Evolutionary conservation across 2,329 filamentous ascomycete genomes (phyloP).

Genomic region (Fusarium phyllophilum): DNA sequence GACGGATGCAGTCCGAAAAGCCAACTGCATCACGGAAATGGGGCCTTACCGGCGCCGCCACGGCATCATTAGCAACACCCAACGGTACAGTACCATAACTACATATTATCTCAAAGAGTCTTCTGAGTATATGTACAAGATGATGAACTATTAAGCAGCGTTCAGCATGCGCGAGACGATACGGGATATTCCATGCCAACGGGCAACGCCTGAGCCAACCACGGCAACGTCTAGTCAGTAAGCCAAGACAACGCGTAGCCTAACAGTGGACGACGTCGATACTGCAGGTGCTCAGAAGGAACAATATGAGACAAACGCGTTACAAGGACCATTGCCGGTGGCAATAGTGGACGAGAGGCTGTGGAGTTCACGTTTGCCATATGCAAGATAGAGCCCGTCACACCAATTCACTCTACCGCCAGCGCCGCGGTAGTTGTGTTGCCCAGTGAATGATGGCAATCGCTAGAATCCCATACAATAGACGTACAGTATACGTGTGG

Average conservation of each 20-base stretch:
- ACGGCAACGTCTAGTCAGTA: neutral
- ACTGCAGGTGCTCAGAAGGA: neutral
- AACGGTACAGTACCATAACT: neutral
- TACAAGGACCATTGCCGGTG: neutral
- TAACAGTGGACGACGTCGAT: neutral
- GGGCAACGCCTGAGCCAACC: constrained; percentile 6
- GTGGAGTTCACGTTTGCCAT: constrained; percentile 1
- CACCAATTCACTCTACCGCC: neutral
- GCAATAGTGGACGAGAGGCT: constrained; percentile 3
- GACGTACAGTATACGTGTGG: neutral
- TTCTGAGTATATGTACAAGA: neutral
- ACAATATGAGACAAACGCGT: neutral
- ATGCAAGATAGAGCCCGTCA: constrained; percentile 6
- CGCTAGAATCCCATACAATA: constrained; percentile 34
- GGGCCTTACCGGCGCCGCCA: constrained; percentile 27
- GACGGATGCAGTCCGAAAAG: constrained; percentile 18
- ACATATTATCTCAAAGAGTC: neutral
- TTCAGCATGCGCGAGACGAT: neutral
- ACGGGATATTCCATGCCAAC: neutral
- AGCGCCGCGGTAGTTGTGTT: constrained; percentile 3
- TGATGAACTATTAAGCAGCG: neutral
- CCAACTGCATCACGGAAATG: constrained; percentile 18
- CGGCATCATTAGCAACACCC: constrained; percentile 36
- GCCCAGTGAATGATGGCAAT: constrained; percentile 35
- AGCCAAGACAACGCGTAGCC: neutral